Evolutionary conservation across 768 basidiomycete species (phyloP), one percentile per base, ranked within the genome.

Genomic region (Hygrocybe coccinea): DNA sequence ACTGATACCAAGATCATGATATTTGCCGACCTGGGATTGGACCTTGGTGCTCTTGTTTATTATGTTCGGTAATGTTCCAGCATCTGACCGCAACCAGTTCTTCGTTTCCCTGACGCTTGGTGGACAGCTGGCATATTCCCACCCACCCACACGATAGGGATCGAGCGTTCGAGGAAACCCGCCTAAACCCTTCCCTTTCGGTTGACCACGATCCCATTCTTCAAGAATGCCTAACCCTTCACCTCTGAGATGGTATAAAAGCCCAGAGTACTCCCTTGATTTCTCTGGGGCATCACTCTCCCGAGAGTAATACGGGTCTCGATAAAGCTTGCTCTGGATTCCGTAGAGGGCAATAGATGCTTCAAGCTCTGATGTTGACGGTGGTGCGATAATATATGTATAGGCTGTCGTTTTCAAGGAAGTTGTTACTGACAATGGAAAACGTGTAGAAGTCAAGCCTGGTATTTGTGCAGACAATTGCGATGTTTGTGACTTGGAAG

Each of bases 101-200:
- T 75, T 77, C 2, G 81, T 76, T 64, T 83, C 75, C 60, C 70
- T 76, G 21, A 74, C 66, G 55, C 79, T 82, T 0, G 91, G 91
- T 0, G 94, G 89, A 54, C 66, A 65, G 50, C 80, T 75, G 0
- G 84, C 85, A 70, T 86, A 95, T 62, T 94, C 91, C 93, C 91
- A 95, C 5, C 89, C 89, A 22, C 73, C 68, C 43, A 83, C 65
- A 57, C 72, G 68, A 3, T 59, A 53, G 34, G 65, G 59, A 52
- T 74, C 56, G 9, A 74, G 52, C 7, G 33, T 10, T 24, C 19
- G 35, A 15, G 35, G 19, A 39, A 47, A 19, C 7, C 9, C 9
- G 10, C 44, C 33, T 7, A 41, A 22, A 29, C 14, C 29, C 19
- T 36, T 45, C 34, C 19, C 22, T 35, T 56, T 19, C 29, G n/a